These are phyloP conservation scores for Podospora appendiculata DNA, from an alignment of 495 filamentous ascomycete genomes.

Conservation along the genomic window DNA sequence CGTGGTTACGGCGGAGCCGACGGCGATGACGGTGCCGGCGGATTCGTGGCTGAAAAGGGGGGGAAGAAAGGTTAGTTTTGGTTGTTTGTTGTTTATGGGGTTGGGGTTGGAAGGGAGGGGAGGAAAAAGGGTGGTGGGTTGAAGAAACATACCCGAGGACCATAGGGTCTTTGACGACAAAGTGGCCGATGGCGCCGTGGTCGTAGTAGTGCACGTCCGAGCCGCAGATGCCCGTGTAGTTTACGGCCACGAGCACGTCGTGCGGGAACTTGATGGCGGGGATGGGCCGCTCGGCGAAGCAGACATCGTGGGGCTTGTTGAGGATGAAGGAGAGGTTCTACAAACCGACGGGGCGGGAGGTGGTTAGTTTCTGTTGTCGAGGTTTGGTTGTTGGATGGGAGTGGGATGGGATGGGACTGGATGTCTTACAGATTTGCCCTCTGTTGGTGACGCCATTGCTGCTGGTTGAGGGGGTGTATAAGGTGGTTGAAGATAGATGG, in stretches of 20 bases:
- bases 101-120: too few species aligned
- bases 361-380: neutral
- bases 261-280: slow-evolving; percentile 57
- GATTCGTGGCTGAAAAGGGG: slow-evolving; percentile 60
- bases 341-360: neutral
- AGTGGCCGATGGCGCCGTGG: slow-evolving; percentile 74
- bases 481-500: neutral
- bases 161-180: slow-evolving; percentile 77
- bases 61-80: too few species aligned
- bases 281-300: slow-evolving; percentile 67
- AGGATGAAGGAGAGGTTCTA: slow-evolving; percentile 89
- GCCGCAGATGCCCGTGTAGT: slow-evolving; percentile 86
- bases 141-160: slow-evolving; percentile 49
- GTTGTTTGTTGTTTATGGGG: too few species aligned
- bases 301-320: slow-evolving; percentile 61
- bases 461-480: neutral
- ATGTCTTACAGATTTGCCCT: slow-evolving; percentile 18
- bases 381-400: too few species aligned
- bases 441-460: neutral
- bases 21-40: slow-evolving; percentile 60
- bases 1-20: slow-evolving; percentile 53
- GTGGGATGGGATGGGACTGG: too few species aligned
- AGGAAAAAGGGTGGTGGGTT: too few species aligned
- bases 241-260: slow-evolving; percentile 76
- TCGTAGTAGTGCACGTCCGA: slow-evolving; percentile 90